Evolutionary conservation across 2,329 filamentous ascomycete species (phyloP).

Genomic region (Fusarium nanum): DNA sequence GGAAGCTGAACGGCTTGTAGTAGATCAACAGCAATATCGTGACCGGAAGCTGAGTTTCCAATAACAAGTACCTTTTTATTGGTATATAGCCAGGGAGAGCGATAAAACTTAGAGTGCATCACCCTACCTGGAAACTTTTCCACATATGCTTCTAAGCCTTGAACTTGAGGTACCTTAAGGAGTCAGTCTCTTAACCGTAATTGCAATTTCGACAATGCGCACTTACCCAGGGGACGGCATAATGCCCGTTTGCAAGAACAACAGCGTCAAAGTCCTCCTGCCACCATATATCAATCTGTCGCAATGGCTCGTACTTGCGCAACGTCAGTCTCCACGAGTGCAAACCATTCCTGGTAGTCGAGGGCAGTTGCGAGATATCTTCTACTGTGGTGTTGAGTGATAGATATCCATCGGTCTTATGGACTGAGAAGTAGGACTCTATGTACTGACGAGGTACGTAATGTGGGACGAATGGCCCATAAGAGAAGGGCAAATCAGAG

Average conservation of each 20-base stretch:
- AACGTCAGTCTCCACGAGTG: constrained; percentile 61
- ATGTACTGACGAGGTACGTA: constrained; percentile 67
- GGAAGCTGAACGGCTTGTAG: constrained; percentile 54
- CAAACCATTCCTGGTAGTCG: constrained; percentile 18
- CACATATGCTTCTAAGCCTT: constrained; percentile 56
- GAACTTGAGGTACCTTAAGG: constrained; percentile 58
- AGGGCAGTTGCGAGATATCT: constrained; percentile 55
- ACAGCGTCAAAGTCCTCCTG: constrained; percentile 62
- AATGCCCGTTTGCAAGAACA: constrained; percentile 58
- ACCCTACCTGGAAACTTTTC: constrained; percentile 55
- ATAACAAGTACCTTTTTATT: constrained; percentile 54
- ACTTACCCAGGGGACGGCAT: constrained; percentile 59
- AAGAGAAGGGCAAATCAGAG: constrained; percentile 64
- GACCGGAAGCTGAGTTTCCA: constrained; percentile 59
- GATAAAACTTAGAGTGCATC: constrained; percentile 60
- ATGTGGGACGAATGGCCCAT: constrained; percentile 67
- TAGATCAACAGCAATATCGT: constrained; percentile 55
- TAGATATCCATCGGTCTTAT: constrained; percentile 60
- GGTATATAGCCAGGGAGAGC: constrained; percentile 51
- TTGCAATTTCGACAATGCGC: accelerated
- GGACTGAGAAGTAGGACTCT: constrained; percentile 64
- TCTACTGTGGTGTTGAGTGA: constrained; percentile 64
- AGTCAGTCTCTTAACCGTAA: background rate
- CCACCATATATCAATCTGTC: constrained; percentile 64
- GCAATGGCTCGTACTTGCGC: constrained; percentile 57